Percentiles rank a stretch among this genome's conserved stretches.
phyloP scores from a whole-genome alignment of 129 eudicot species.

The Flaveria linearis region DNA sequence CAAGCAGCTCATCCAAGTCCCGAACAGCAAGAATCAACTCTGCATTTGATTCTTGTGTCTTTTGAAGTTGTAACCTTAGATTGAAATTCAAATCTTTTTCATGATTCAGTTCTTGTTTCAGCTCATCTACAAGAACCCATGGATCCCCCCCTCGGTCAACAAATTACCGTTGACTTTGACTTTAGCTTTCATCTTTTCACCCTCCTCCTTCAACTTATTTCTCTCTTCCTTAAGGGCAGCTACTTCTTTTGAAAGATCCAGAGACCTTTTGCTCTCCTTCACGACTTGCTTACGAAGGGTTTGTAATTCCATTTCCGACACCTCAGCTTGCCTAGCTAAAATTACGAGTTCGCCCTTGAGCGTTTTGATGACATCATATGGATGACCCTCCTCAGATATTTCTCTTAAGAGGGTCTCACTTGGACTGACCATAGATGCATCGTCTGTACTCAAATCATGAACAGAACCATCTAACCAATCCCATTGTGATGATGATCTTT shows the following conservation, averaged over 20 bases:
- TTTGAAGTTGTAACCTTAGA: slow-evolving; percentile 82
- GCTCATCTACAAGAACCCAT: slow-evolving; percentile 61
- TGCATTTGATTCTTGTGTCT: slow-evolving; percentile 86
- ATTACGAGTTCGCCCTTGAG: slow-evolving; percentile 59
- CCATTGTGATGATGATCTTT: slow-evolving; percentile 50
- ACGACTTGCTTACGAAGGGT: slow-evolving; percentile 77
- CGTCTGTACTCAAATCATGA: slow-evolving; percentile 64
- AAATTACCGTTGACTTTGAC: slow-evolving; percentile 39
- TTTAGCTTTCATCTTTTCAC: slow-evolving; percentile 50
- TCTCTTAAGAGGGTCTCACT: slow-evolving; percentile 42
- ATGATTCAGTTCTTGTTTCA: slow-evolving; percentile 65
- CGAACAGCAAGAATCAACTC: slow-evolving; percentile 88
- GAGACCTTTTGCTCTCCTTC: slow-evolving; percentile 79
- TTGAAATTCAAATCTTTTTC: slow-evolving; percentile 75
- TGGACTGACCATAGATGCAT: slow-evolving; percentile 57
- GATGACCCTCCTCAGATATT: slow-evolving; percentile 41
- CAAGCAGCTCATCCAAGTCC: slow-evolving; percentile 84
- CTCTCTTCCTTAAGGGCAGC: slow-evolving; percentile 66
- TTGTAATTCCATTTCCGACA: slow-evolving; percentile 80
- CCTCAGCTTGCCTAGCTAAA: slow-evolving; percentile 70
- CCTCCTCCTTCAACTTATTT: slow-evolving; percentile 58
- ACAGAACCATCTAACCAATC: slow-evolving; percentile 74
- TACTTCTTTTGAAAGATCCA: slow-evolving; percentile 71
- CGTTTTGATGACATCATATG: slow-evolving; percentile 50
- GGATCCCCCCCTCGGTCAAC: slow-evolving; percentile 62